A percentile compares a stretch with the other conserved stretches of the same genome.
These are phyloP conservation scores for Aspergillus carlsbadensis DNA, from an alignment of 495 filamentous ascomycete genomes.

Conservation along the genomic window DNA sequence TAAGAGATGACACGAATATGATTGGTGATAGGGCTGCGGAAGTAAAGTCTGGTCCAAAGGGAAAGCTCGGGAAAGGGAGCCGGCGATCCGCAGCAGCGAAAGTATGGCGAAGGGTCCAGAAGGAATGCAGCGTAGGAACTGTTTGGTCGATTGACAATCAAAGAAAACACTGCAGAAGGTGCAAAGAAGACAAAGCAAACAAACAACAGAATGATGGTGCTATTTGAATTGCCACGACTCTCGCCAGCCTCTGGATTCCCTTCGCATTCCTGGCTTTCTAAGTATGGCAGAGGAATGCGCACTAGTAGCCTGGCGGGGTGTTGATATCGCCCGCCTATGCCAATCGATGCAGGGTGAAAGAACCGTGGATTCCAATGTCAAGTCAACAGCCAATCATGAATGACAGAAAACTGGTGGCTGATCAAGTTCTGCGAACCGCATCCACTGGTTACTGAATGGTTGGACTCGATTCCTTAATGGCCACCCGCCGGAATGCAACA, in stretches of 20 bases:
- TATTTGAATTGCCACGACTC: conserved; percentile 43
- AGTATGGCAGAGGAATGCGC: conserved; percentile 42
- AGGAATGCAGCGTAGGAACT: conserved; percentile 23
- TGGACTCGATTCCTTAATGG: conserved; percentile 26
- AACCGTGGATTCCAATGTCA: conserved; percentile 19
- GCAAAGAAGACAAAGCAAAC: conserved; percentile 53
- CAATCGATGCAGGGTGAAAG: conserved; percentile 22
- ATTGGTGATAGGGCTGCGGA: conserved; percentile 27
- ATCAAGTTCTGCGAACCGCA: conserved; percentile 24
- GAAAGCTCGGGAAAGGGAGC: conserved; percentile 17
- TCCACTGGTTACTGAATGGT: conserved; percentile 11
- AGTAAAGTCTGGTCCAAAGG: conserved; percentile 16
- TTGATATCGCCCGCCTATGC: conserved; percentile 25
- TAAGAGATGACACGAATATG: conserved; percentile 18
- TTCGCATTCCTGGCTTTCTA: conserved; percentile 41
- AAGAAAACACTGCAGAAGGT: conserved; percentile 48
- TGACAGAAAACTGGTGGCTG: conserved; percentile 19
- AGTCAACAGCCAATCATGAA: conserved; percentile 28
- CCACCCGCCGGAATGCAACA: conserved; percentile 44
- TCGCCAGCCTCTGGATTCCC: conserved; percentile 43
- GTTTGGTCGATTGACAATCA: conserved; percentile 44
- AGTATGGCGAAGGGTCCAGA: conserved; percentile 10
- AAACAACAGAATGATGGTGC: conserved; percentile 45
- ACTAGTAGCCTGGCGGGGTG: conserved; percentile 24
- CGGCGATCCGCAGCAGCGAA: conserved; percentile 17